phyloP scores from a whole-genome alignment of 2,329 filamentous ascomycete genomes.

The Talaromyces islandicus region DNA sequence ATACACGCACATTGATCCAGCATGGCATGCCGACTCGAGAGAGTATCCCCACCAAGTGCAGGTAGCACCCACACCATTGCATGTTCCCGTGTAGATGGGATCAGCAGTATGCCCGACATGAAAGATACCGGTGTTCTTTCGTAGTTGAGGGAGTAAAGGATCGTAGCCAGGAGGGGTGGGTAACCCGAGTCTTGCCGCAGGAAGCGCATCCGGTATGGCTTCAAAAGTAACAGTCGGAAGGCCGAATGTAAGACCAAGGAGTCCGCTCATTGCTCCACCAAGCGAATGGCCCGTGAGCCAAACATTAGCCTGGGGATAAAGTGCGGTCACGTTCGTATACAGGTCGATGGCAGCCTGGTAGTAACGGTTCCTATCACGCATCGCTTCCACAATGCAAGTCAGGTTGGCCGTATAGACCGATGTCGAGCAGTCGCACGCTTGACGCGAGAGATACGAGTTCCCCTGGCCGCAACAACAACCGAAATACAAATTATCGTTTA shows the following conservation, averaged over 20 bases:
- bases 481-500: constrained; percentile 97
- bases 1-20: constrained; percentile 80
- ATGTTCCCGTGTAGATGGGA: constrained; percentile 88
- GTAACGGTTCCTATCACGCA: constrained; percentile 80
- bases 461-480: constrained; percentile 96
- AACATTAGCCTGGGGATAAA: constrained; percentile 77
- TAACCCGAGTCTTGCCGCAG: constrained; percentile 76
- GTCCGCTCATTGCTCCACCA: constrained; percentile 80
- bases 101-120: constrained; percentile 97
- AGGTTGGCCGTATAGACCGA: constrained; percentile 86
- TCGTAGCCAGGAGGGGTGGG: constrained; percentile 76
- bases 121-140: constrained; percentile 68
- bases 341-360: constrained; percentile 84
- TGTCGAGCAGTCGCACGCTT: constrained; percentile 89
- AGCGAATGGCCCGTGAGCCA: constrained; percentile 93
- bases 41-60: constrained; percentile 93
- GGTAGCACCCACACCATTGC: constrained; percentile 80
- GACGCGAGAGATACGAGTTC: constrained; percentile 80
- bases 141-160: constrained; percentile 62
- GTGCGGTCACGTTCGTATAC: constrained; percentile 82
- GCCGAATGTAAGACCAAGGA: constrained; percentile 86
- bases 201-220: constrained; percentile 83
- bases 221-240: constrained; percentile 89
- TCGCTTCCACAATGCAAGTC: constrained; percentile 72
- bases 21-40: constrained; percentile 87